Conservation (phyloP, 1,139 yeast genomes). For the Ogataea hybrid region DNA sequence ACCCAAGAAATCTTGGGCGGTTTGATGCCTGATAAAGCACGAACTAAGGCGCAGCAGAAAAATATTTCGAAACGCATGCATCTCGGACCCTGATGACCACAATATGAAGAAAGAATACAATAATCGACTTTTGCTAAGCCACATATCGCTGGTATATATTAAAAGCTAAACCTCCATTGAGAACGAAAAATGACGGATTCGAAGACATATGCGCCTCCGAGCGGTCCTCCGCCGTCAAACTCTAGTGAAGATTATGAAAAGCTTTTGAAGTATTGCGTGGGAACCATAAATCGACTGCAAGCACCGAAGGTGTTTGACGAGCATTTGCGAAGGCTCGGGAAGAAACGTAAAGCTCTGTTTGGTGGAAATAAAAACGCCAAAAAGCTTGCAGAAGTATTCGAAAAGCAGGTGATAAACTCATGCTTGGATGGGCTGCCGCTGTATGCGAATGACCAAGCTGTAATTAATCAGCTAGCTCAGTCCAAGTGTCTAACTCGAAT, state of each 20-base stretch:
- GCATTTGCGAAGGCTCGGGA: constrained; percentile 20
- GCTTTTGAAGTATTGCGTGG: constrained; percentile 16
- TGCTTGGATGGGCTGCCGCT: constrained; percentile 10
- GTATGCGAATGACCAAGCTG: constrained; percentile 18
- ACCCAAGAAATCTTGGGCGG: constrained; percentile 11
- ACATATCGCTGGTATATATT: background rate
- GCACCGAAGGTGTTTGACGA: constrained; percentile 22
- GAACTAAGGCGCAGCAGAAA: constrained; percentile 14
- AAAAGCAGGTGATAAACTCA: constrained; percentile 11
- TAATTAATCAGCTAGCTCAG: constrained; percentile 15
- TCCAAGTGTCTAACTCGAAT: constrained; percentile 22
- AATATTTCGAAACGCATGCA: background rate
- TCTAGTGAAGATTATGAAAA: constrained; percentile 15
- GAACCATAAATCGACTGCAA: constrained; percentile 21
- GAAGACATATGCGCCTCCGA: constrained; percentile 8
- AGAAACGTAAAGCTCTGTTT: constrained; percentile 17
- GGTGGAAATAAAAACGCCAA: constrained; percentile 20
- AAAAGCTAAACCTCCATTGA: no score
- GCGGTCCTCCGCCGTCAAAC: constrained; percentile 17
- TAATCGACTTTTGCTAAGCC: background rate
- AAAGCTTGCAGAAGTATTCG: constrained; percentile 13
- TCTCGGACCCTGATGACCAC: background rate
- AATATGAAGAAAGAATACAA: background rate
- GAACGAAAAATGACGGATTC: background rate
- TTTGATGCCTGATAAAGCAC: constrained; percentile 12